These are phyloP conservation scores for Microdochium nivale DNA, from an alignment of 2,329 filamentous ascomycete species.

Conservation along the genomic window DNA sequence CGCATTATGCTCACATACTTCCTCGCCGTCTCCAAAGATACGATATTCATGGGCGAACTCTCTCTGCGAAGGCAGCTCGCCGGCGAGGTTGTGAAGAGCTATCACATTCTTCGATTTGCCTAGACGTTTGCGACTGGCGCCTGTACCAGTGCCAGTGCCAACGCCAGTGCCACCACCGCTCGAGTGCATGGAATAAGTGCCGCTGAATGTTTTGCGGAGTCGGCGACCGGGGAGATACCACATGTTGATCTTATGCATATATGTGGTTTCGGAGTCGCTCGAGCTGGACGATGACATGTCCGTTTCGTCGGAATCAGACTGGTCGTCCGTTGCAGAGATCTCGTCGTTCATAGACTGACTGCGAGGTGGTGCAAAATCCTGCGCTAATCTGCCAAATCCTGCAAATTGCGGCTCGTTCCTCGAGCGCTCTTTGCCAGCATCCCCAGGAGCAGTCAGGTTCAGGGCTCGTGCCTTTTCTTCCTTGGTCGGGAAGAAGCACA, in stretches of 20 bases:
- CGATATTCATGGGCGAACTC: constrained; percentile 71
- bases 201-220: constrained; percentile 46
- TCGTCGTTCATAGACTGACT: constrained; percentile 39
- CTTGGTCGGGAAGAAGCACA: constrained; percentile 63
- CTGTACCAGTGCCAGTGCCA: constrained; percentile 48
- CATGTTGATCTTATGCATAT: constrained; percentile 47
- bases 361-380: constrained; percentile 38
- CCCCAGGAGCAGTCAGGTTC: constrained; percentile 33
- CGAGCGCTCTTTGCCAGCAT: constrained; percentile 36
- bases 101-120: constrained; percentile 58
- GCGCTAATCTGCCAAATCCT: constrained; percentile 45
- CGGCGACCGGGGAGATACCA: constrained; percentile 46
- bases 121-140: constrained; percentile 37
- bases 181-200: constrained; percentile 47
- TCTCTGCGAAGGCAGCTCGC: constrained; percentile 69
- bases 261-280: constrained; percentile 55
- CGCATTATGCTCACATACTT: constrained; percentile 80
- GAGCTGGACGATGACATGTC: constrained; percentile 41
- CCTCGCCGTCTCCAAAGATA: constrained; percentile 74
- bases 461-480: constrained; percentile 48
- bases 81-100: constrained; percentile 61
- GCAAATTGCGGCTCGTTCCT: constrained; percentile 49
- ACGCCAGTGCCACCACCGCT: constrained; percentile 52
- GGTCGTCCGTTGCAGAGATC: constrained; percentile 40
- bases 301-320: constrained; percentile 40